phyloP scores from a whole-genome alignment of 2,329 filamentous ascomycete genomes.

The Sporothrix curviconia region DNA sequence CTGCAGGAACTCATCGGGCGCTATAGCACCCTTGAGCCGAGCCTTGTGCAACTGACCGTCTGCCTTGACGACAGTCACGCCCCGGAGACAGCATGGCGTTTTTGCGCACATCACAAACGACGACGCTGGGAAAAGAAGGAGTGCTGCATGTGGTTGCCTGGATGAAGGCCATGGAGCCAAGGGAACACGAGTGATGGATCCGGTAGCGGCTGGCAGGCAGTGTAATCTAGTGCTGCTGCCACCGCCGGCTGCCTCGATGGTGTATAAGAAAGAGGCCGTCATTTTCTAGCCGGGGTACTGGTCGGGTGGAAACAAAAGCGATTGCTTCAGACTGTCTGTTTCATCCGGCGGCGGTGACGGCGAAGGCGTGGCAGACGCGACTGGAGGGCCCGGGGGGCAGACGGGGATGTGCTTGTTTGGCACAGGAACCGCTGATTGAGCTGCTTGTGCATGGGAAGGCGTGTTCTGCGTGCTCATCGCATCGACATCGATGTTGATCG shows the following conservation, averaged over 20 bases:
- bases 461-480: constrained; percentile 27
- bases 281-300: constrained; percentile 46
- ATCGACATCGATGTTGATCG: constrained; percentile 33
- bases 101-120: constrained; percentile 61
- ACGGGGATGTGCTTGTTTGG: constrained; percentile 89
- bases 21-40: constrained; percentile 80
- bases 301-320: constrained; percentile 69
- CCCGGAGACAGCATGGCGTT: constrained; percentile 69
- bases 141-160: constrained; percentile 80
- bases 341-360: constrained; percentile 25
- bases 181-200: constrained; percentile 84
- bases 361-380: constrained; percentile 8
- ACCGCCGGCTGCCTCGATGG: constrained; percentile 64
- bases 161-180: constrained; percentile 90
- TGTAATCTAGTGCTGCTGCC: constrained; percentile 66
- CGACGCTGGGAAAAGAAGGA: constrained; percentile 80
- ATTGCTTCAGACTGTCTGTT: constrained; percentile 51
- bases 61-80: constrained; percentile 80
- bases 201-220: constrained; percentile 73
- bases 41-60: constrained; percentile 68
- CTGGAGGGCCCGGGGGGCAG: constrained; percentile 72
- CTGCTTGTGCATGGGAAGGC: constrained; percentile 25
- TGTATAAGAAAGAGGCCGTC: constrained; percentile 57
- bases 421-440: too few relatives aligned
- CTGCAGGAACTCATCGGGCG: constrained; percentile 71